These are phyloP conservation scores for Saitozyma sp. DNA, from an alignment of 768 basidiomycete genomes.

Conservation along the genomic window DNA sequence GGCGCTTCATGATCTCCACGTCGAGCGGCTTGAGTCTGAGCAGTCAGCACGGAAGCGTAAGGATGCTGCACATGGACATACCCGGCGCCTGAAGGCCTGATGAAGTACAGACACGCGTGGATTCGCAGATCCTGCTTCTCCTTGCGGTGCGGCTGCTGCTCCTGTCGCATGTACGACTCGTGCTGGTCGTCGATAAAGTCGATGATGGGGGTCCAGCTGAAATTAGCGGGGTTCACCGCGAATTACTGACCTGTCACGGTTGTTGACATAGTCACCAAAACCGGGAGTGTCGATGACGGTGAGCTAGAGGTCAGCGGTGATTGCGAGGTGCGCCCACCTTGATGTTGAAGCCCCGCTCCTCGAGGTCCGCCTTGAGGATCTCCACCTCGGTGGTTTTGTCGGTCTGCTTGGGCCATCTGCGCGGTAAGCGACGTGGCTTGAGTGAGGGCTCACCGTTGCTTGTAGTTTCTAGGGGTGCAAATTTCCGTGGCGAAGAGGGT, in stretches of 20 bases:
- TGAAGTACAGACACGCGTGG: constrained; percentile 96
- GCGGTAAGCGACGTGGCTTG: constrained; percentile 28
- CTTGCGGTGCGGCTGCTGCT: constrained; percentile 93
- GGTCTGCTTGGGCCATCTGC: constrained; percentile 72
- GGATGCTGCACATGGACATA: constrained; percentile 55
- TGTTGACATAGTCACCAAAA: constrained; percentile 99
- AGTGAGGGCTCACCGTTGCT: constrained; percentile 31
- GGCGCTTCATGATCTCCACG: constrained; percentile 99
- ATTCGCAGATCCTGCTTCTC: constrained; percentile 95
- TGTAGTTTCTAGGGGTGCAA: constrained; percentile 86
- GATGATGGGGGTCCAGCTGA: constrained; percentile 86
- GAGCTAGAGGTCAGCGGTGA: constrained; percentile 58
- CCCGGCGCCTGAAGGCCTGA: constrained; percentile 95
- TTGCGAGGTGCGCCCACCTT: constrained; percentile 52
- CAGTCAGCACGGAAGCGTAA: constrained; percentile 1
- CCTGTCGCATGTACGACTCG: constrained; percentile 70
- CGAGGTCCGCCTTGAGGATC: constrained; percentile 98
- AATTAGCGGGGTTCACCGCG: constrained; percentile 2
- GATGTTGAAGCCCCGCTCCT: constrained; percentile 99
- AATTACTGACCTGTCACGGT: constrained; percentile 73
- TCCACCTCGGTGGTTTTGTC: constrained; percentile 99
- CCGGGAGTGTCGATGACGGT: constrained; percentile 99
- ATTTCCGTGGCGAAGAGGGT: constrained; percentile 98
- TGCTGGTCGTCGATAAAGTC: constrained; percentile 71
- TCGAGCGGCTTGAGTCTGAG: constrained; percentile 89